Conservation (phyloP, 352 stramenopile species). For the Globisporangium abappressorium region DNA sequence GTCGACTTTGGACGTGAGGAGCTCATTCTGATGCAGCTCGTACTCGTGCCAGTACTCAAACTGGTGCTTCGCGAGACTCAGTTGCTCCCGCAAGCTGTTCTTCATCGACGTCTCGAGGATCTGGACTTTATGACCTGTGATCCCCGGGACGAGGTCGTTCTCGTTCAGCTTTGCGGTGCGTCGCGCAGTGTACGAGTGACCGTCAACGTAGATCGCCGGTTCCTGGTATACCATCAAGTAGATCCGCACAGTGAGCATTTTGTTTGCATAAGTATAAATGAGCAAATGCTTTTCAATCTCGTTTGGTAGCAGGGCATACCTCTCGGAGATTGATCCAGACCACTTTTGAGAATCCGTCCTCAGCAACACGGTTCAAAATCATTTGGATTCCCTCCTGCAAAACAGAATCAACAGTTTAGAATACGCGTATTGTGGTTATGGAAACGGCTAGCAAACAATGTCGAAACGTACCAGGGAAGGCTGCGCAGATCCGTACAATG, state of each 20-base stretch:
- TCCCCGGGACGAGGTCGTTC: constrained; percentile 78
- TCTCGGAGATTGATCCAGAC: constrained; percentile 84
- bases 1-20: constrained; percentile 36
- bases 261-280: background rate
- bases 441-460: constrained; percentile 2
- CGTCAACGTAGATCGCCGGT: constrained; percentile 82
- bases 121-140: constrained; percentile 80
- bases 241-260: background rate
- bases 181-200: constrained; percentile 64
- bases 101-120: constrained; percentile 82
- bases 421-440: background rate
- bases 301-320: constrained; percentile 19
- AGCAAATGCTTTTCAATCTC: background rate
- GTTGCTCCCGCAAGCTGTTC: constrained; percentile 69
- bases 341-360: constrained; percentile 75
- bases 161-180: constrained; percentile 77
- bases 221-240: constrained; percentile 29
- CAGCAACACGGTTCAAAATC: constrained; percentile 61
- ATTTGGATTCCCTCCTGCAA: constrained; percentile 67
- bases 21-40: constrained; percentile 59
- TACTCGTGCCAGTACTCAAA: constrained; percentile 87
- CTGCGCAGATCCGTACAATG: constrained; percentile 73
- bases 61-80: constrained; percentile 33
- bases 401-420: constrained; percentile 6
- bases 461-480: constrained; percentile 51